Evolutionary conservation across 176 grass and related monocot species (phyloP), one percentile per base, ranked within the genome.

Genomic region (Alopecurus myosuroides): DNA sequence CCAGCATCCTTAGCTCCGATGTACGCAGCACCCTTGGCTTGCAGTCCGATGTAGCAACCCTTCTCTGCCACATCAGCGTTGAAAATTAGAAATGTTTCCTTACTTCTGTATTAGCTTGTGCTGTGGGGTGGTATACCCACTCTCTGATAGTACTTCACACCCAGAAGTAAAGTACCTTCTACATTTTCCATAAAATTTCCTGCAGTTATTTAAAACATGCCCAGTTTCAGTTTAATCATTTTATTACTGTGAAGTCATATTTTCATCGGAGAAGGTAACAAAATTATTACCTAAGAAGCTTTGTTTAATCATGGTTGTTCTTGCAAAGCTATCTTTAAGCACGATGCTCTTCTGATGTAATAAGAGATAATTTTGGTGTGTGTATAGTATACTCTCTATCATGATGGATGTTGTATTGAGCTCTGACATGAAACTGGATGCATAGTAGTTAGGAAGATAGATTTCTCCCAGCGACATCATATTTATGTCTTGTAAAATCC

Each of bases 11-110:
- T n/a, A 97, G 62, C 93, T 97, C n/a, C 86, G 95, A 9, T 97
- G 92, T n/a, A n/a, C n/a, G n/a, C 87, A 94, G 95, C 70, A 97
- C 95, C 48, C 88, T 97, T 86, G 95, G 95, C 20, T 82, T 97
- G 65, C 95, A 93, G 83, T 97, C 94, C 71, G 92, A 94, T 86
- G 95, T 94, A 86, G 63, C 82, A 69, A 40, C 5, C 36, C 4
- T 19, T 77, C 70, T 26, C n/a, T 67, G 67, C 1, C 10, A 67
- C 77, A 12, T 0, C 3, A 30, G 7, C 70, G 18, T 53, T 81
- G 64, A 72, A 6, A 60, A 48, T 18, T 45, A 67, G 2, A 5
- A 58, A 56, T 57, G 30, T 50, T 69, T 68, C 17, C 12, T 35
- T 68, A 57, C 9, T 78, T 75, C 67, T 2, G 18, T n/a, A 58